These are phyloP conservation scores for Neofusicoccum parvum DNA, from an alignment of 2,329 filamentous ascomycete genomes.

Conservation along the genomic window DNA sequence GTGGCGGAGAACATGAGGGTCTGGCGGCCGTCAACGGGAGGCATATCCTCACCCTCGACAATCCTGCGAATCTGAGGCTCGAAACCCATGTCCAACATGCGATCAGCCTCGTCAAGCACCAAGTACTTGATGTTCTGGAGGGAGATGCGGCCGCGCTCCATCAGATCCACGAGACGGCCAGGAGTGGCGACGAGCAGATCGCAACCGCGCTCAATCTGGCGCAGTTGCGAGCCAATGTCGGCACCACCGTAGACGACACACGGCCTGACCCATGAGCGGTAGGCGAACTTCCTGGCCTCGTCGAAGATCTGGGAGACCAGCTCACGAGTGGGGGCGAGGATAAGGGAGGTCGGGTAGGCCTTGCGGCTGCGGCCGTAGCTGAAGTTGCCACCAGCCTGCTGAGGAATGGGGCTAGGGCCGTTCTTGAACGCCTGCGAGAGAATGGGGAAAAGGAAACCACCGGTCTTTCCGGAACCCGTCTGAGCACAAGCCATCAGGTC, in stretches of 20 bases:
- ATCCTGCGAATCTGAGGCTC: constrained; percentile 99
- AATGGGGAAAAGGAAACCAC: constrained; percentile 98
- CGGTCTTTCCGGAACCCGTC: constrained; percentile 99
- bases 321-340: constrained; percentile 95
- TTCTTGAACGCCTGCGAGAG: constrained; percentile 95
- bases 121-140: constrained; percentile 99
- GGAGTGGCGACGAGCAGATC: constrained; percentile 97
- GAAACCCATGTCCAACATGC: constrained; percentile 99
- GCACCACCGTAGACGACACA: constrained; percentile 99
- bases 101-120: constrained; percentile 97
- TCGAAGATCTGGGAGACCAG: constrained; percentile 98
- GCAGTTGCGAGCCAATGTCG: constrained; percentile 96
- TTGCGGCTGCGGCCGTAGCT: constrained; percentile 92
- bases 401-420: constrained; percentile 73
- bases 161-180: constrained; percentile 94
- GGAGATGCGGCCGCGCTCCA: constrained; percentile 97
- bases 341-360: constrained; percentile 93
- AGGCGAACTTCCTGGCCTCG: constrained; percentile 95
- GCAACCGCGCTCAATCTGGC: constrained; percentile 96
- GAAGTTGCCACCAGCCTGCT: constrained; percentile 61
- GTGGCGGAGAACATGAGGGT: constrained; percentile 99
- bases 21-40: constrained; percentile 77
- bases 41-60: constrained; percentile 98
- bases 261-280: constrained; percentile 97
- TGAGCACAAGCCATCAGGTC: constrained; percentile 99